phyloP scores from a whole-genome alignment of 2,329 filamentous ascomycete genomes.

The Aureobasidium sp. region DNA sequence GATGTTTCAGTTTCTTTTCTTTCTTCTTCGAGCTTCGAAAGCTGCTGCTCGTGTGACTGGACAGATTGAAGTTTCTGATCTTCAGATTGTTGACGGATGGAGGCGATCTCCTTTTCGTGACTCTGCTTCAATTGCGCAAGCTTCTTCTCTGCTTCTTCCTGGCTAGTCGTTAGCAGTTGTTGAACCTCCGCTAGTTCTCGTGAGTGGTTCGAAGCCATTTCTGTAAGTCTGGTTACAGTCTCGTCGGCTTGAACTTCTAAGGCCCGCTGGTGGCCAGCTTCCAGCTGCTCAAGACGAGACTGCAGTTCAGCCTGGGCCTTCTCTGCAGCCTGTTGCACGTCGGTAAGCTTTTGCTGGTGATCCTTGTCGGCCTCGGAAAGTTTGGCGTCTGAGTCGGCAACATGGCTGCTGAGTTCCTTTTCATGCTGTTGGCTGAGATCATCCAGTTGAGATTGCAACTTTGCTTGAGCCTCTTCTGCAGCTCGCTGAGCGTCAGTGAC shows the following conservation, averaged over 20 bases:
- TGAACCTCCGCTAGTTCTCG: neutral
- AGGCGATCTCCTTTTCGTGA: constrained; percentile 6
- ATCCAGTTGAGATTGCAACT: neutral
- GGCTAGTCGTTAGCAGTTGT: constrained; percentile 5
- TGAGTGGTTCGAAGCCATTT: constrained; percentile 2
- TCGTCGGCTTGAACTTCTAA: neutral
- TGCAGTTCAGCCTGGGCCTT: neutral
- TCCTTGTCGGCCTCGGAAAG: neutral
- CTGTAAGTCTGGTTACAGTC: neutral
- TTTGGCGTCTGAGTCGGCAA: neutral
- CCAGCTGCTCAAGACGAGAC: neutral
- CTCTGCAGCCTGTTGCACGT: neutral
- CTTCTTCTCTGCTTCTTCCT: constrained; percentile 11
- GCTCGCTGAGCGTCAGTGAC: neutral
- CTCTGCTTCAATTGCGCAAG: constrained; percentile 3
- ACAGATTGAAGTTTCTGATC: neutral
- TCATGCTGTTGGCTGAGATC: neutral
- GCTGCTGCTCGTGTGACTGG: constrained; percentile 1
- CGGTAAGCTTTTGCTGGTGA: neutral
- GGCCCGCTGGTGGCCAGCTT: neutral
- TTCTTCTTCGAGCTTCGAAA: neutral
- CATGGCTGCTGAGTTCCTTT: neutral
- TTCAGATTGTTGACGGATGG: constrained; percentile 1
- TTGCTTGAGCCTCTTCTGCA: neutral
- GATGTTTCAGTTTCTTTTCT: neutral